Percentiles rank a stretch among this genome's conserved stretches.
These are phyloP conservation scores for Dimargaris cristalligena DNA, from an alignment of 192 early-diverging fungal genomes.

Conservation along the genomic window DNA sequence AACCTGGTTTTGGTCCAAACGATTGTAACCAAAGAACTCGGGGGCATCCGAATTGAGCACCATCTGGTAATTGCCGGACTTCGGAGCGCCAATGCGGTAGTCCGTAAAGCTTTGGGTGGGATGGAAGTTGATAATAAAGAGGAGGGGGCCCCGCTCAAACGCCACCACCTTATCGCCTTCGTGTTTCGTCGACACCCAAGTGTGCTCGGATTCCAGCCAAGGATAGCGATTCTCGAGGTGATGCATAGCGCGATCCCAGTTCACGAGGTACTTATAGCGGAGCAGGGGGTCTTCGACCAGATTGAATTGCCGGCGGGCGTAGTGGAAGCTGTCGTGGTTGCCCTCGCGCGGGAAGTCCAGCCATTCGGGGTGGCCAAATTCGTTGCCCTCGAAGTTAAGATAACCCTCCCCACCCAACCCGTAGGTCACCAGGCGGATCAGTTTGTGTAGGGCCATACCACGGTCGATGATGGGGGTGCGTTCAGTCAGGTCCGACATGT, in stretches of 20 bases:
- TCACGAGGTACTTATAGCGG: conserved; percentile 84
- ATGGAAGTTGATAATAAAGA: conserved; percentile 95
- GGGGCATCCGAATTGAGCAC: conserved; percentile 64
- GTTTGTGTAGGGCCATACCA: conserved; percentile 87
- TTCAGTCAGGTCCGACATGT: conserved; percentile 70
- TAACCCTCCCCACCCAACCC: conserved; percentile 92
- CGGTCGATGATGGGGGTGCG: conserved; percentile 87
- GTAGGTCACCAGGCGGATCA: conserved; percentile 83
- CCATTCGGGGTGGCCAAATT: conserved; percentile 99
- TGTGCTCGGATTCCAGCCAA: conserved; percentile 52
- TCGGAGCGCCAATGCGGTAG: conserved; percentile 66
- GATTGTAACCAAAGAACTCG: conserved; percentile 60
- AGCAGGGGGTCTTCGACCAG: conserved; percentile 73
- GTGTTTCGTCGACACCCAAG: conserved; percentile 77
- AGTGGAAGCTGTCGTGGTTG: conserved; percentile 79
- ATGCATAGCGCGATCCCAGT: conserved; percentile 80
- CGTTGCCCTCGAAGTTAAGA: conserved; percentile 93
- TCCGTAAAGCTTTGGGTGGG: conserved; percentile 68
- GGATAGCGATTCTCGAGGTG: conserved; percentile 45
- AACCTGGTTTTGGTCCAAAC: conserved; percentile 41
- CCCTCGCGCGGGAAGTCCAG: conserved; percentile 93
- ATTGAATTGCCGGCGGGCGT: conserved; percentile 91
- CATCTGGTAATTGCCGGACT: conserved; percentile 51
- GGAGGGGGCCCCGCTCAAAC: conserved; percentile 75
- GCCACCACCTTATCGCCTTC: conserved; percentile 83